phyloP scores from a whole-genome alignment of 306 rosid species.

The Rosa chinensis region DNA sequence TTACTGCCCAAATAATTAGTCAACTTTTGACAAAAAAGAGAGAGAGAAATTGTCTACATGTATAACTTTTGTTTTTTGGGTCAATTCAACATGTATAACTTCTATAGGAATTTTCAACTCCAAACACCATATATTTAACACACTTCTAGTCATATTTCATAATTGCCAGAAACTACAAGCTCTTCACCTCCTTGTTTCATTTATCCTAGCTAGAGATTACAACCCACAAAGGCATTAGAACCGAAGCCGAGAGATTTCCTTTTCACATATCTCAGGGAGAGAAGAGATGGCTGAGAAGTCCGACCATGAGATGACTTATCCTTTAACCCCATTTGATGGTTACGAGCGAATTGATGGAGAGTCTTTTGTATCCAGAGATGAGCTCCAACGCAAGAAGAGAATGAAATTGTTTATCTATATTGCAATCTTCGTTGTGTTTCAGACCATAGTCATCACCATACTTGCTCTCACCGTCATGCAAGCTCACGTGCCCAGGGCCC shows the following conservation, averaged over 20 bases:
- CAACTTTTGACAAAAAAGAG: not conserved
- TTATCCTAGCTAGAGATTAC: not conserved
- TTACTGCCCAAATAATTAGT: not conserved
- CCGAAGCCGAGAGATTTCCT: not conserved
- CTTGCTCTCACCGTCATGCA: constrained; percentile 14
- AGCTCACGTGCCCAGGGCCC: not conserved
- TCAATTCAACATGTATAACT: not conserved
- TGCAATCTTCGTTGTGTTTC: constrained; percentile 24
- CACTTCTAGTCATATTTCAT: not conserved
- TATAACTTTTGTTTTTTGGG: not conserved
- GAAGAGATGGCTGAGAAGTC: constrained; percentile 14
- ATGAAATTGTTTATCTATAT: constrained; percentile 21
- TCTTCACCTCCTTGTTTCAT: not conserved
- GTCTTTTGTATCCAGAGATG: not conserved
- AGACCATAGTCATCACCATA: constrained; percentile 20
- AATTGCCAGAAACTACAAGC: constrained; percentile 5
- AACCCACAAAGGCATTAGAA: not conserved
- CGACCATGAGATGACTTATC: constrained; percentile 12
- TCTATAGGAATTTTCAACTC: not conserved
- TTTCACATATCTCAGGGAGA: not conserved
- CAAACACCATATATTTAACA: constrained; percentile 12
- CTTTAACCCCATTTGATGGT: constrained; percentile 31
- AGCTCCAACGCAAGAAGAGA: constrained; percentile 19
- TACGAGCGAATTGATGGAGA: constrained; percentile 22
- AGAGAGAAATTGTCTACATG: not conserved